Percentiles rank a stretch among this genome's conserved stretches.
These are phyloP conservation scores for Fragaria vesca DNA, from an alignment of 306 rosid genomes.

Conservation along the genomic window DNA sequence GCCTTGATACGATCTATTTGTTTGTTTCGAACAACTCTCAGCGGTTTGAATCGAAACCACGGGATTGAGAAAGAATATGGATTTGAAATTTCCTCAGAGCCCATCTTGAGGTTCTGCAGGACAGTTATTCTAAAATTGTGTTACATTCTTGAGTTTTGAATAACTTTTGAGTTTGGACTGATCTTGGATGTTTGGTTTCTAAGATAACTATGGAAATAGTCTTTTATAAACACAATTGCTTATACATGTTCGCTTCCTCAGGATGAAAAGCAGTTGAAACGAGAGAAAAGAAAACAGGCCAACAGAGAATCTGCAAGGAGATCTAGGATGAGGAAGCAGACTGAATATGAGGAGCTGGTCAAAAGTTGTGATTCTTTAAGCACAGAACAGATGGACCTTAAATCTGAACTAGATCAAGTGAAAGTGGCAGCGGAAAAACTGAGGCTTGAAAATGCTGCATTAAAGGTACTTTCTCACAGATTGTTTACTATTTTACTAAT, in stretches of 20 bases:
- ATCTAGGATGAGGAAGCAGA: constrained; percentile 40
- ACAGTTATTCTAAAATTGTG: constrained; percentile 15
- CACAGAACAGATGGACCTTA: constrained; percentile 26
- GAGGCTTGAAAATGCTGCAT: constrained; percentile 35
- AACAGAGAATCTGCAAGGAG: constrained; percentile 44
- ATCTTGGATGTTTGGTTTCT: constrained; percentile 5
- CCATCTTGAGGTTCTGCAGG: constrained; percentile 20
- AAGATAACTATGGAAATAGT: constrained; percentile 3
- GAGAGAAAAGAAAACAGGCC: constrained; percentile 39
- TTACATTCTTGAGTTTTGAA: constrained; percentile 15
- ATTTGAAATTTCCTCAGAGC: constrained; percentile 26
- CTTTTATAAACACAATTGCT: background rate
- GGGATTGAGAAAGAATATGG: constrained; percentile 18
- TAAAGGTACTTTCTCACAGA: constrained; percentile 28
- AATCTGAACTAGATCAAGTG: constrained; percentile 25
- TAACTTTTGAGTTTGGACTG: constrained; percentile 3
- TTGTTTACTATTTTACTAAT: background rate
- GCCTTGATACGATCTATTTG: constrained; percentile 13
- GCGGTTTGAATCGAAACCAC: constrained; percentile 17
- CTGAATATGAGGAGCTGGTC: constrained; percentile 32
- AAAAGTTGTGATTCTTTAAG: constrained; percentile 26
- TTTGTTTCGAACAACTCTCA: constrained; percentile 5
- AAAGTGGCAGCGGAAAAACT: constrained; percentile 22
- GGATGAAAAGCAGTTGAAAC: constrained; percentile 39
- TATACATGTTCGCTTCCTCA: constrained; percentile 10